phyloP scores from a whole-genome alignment of 495 filamentous ascomycete genomes.

The Platismatia glauca region DNA sequence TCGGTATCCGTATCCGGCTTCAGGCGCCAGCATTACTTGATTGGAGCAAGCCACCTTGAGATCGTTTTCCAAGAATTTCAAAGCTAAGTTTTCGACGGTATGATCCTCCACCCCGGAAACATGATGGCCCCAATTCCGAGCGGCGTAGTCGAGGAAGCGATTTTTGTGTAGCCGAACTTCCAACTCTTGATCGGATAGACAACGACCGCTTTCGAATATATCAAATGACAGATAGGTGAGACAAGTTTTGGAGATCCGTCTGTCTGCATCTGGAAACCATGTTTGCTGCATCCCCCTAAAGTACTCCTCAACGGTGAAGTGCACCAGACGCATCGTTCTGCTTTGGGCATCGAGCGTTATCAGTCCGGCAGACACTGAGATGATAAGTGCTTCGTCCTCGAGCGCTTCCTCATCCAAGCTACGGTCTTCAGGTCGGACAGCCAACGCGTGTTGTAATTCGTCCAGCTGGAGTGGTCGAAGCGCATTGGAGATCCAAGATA shows the following conservation, averaged over 20 bases:
- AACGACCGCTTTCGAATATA: conserved; percentile 21
- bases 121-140: conserved; percentile 36
- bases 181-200: conserved; percentile 10
- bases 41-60: conserved; percentile 6
- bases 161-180: conserved; percentile 17
- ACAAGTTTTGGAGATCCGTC: conserved; percentile 18
- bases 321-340: conserved; percentile 27
- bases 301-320: conserved; percentile 27
- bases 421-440: conserved; percentile 6
- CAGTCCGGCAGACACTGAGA: conserved; percentile 27
- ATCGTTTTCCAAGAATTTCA: conserved; percentile 10
- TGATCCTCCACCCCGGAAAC: conserved; percentile 13
- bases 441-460: conserved; percentile 21
- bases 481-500: conserved; percentile 19
- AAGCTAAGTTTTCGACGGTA: neutral
- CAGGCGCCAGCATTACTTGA: conserved; percentile 12
- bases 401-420: conserved; percentile 13
- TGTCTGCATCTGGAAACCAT: conserved; percentile 19
- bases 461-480: conserved; percentile 10
- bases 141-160: conserved; percentile 36
- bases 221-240: conserved; percentile 24
- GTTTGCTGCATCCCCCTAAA: neutral
- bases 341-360: conserved; percentile 26
- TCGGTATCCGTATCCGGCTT: accelerated
- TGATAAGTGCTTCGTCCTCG: neutral